Evolutionary conservation across 108 stramenopile genomes (phyloP).

Genomic region (Nitzschia putrida): DNA sequence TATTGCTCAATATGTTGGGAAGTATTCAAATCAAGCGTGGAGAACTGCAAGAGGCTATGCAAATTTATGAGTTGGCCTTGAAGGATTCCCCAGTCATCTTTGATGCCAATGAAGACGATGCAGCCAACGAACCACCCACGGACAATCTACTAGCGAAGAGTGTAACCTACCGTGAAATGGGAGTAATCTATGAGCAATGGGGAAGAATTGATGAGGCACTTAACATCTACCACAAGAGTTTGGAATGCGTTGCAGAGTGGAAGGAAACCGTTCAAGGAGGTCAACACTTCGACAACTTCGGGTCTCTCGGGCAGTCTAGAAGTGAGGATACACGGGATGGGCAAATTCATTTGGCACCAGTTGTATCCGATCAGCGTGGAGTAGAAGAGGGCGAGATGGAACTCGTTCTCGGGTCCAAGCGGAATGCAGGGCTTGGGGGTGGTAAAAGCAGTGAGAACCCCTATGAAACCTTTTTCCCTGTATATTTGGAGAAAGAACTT

Average conservation of each 20-base stretch:
- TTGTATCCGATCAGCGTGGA: not conserved
- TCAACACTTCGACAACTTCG: not conserved
- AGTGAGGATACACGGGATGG: not conserved
- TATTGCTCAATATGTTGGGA: constrained; percentile 83
- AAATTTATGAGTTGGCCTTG: constrained; percentile 72
- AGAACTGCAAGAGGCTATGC: constrained; percentile 76
- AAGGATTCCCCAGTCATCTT: constrained; percentile 44
- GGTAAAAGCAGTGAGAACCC: constrained; percentile 14
- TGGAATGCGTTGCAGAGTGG: constrained; percentile 60
- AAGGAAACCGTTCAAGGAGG: constrained; percentile 24
- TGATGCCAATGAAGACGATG: constrained; percentile 14
- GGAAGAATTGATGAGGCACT: constrained; percentile 69
- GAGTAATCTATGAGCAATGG: constrained; percentile 72
- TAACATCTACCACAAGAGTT: constrained; percentile 76
- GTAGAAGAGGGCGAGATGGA: constrained; percentile 66
- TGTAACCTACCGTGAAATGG: constrained; percentile 86
- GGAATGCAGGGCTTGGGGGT: constrained; percentile 9
- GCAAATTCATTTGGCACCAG: constrained; percentile 11
- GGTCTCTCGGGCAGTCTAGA: not conserved
- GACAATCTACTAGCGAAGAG: constrained; percentile 45
- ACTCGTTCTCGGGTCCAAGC: constrained; percentile 46
- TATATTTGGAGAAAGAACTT: constrained; percentile 17
- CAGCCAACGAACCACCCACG: constrained; percentile 3
- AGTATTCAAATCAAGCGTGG: constrained; percentile 76
- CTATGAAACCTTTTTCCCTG: constrained; percentile 67